Percentiles rank a stretch among this genome's conserved stretches.
Evolutionary conservation across 371 early-diverging fungal genomes (phyloP).

Genomic region (Parasitella parasitica): DNA sequence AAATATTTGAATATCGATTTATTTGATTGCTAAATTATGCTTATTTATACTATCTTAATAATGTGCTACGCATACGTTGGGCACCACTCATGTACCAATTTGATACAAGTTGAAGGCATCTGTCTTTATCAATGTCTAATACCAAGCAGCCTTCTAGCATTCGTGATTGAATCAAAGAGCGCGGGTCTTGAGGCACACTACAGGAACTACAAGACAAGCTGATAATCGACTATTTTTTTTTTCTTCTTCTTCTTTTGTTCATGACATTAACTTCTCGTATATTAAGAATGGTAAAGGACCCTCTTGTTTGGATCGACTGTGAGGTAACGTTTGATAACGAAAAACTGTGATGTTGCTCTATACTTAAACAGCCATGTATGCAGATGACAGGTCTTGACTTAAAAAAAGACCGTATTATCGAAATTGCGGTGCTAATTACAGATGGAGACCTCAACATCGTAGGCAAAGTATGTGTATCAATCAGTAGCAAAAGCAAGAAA

Average conservation of each 20-base stretch:
- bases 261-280: background rate
- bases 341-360: background rate
- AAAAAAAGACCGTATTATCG: constrained; percentile 72
- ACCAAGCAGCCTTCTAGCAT: no score
- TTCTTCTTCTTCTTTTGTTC: background rate
- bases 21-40: no score
- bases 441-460: constrained; percentile 81
- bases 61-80: no score
- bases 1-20: no score
- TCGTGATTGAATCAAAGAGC: no score
- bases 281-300: constrained; percentile 40
- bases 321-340: constrained; percentile 45
- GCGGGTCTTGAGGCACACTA: no score
- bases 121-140: no score
- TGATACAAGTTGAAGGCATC: no score
- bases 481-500: background rate
- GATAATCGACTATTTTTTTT: background rate
- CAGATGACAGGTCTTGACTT: constrained; percentile 75
- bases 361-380: background rate
- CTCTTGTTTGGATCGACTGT: constrained; percentile 92
- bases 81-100: no score
- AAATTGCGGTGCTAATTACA: constrained; percentile 87
- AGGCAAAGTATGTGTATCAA: constrained; percentile 57
- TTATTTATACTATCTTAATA: no score
- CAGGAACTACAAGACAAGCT: no score